phyloP scores from a whole-genome alignment of 495 filamentous ascomycete genomes.

The Aspergillus asperescens region DNA sequence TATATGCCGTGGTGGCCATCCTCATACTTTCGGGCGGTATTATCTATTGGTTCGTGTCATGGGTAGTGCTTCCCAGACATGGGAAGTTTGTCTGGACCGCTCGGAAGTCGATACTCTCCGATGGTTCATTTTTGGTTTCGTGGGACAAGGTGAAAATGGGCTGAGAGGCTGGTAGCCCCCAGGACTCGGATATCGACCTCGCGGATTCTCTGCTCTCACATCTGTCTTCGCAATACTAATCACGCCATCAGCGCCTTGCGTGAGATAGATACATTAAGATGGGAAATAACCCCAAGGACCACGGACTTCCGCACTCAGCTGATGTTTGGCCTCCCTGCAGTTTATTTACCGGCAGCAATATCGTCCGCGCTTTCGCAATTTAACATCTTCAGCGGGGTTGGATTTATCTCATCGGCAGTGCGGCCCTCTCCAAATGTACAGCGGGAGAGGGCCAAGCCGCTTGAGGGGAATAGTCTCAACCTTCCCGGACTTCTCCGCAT shows the following conservation, averaged over 20 bases:
- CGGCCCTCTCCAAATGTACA: not conserved
- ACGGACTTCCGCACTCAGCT: too few species aligned
- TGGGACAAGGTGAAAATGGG: slow-evolving; percentile 11
- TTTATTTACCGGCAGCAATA: too few species aligned
- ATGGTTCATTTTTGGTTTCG: not conserved
- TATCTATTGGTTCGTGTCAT: slow-evolving; percentile 28
- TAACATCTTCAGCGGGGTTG: not conserved
- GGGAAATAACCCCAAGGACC: too few species aligned
- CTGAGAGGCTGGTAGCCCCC: too few species aligned
- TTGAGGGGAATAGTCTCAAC: not conserved
- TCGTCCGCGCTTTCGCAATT: not conserved
- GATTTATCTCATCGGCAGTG: not conserved
- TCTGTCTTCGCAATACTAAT: too few species aligned
- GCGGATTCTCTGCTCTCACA: too few species aligned
- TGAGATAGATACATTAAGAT: too few species aligned
- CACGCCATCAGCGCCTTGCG: too few species aligned
- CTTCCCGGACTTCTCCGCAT: slow-evolving; percentile 4
- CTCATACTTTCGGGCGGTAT: slow-evolving; percentile 24
- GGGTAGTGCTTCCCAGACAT: slow-evolving; percentile 1
- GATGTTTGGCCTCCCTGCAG: too few species aligned
- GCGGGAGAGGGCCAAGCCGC: not conserved
- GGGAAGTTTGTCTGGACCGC: slow-evolving; percentile 5
- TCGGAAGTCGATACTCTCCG: slow-evolving; percentile 1
- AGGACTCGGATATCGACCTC: too few species aligned
- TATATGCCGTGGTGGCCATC: slow-evolving; percentile 33